Conservation (phyloP, 768 basidiomycete species). For the Crucibulum laeve region DNA sequence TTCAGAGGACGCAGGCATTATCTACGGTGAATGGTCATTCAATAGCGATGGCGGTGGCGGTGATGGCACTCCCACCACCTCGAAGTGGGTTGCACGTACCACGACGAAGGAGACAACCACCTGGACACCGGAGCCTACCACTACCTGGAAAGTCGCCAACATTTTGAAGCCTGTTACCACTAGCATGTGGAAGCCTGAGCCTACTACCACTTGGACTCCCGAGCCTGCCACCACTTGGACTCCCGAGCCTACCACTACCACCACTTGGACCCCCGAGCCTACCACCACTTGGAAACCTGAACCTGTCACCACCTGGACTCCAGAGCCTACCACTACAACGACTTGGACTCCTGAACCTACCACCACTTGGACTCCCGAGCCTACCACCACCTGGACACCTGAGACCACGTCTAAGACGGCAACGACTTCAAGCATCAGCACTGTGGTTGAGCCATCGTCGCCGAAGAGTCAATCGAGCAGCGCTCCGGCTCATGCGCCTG, state of each 20-base stretch:
- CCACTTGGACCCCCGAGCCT: conserved; percentile 1
- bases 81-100: background rate
- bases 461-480: conserved; percentile 3
- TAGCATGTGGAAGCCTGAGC: conserved; percentile 18
- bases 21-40: conserved; percentile 62
- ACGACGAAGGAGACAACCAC: conserved; percentile 14
- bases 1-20: conserved; percentile 38
- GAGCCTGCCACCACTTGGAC: conserved; percentile 3
- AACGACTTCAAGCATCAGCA: no score
- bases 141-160: conserved; percentile 13
- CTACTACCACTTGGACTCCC: conserved; percentile 8
- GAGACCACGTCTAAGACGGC: background rate
- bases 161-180: conserved; percentile 20
- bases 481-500: conserved; percentile 7
- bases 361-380: background rate
- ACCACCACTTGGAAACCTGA: conserved; percentile 3
- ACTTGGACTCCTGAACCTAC: conserved; percentile 2
- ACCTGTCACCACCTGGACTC: conserved; percentile 1
- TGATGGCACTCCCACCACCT: conserved; percentile 14
- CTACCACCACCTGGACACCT: conserved; percentile 1
- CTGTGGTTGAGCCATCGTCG: conserved; percentile 1
- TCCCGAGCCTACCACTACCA: background rate
- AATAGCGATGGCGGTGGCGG: conserved; percentile 29
- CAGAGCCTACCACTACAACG: conserved; percentile 5
- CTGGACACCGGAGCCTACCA: conserved; percentile 8